Conservation (phyloP, 2,329 filamentous ascomycete species). For the Paecilomyces niveus region DNA sequence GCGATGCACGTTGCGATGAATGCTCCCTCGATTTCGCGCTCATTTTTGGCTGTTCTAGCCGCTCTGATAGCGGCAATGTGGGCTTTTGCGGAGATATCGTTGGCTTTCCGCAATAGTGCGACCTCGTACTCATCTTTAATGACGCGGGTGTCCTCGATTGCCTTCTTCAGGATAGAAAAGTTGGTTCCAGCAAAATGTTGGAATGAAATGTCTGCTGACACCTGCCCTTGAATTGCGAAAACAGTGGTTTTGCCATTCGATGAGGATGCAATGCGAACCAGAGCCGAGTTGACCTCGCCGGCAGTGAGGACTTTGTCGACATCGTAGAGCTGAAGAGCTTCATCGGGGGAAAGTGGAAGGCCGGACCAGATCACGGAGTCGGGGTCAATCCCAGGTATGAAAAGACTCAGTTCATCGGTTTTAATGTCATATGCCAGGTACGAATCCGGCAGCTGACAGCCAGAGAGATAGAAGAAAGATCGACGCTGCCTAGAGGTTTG, state of each 20-base stretch:
- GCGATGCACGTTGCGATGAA: slow-evolving; percentile 68
- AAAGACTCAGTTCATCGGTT: slow-evolving; percentile 68
- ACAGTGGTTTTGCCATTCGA: slow-evolving; percentile 45
- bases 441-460: slow-evolving; percentile 73
- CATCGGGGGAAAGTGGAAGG: slow-evolving; percentile 66
- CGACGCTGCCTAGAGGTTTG: slow-evolving; percentile 62
- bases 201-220: slow-evolving; percentile 66
- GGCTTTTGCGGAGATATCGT: slow-evolving; percentile 68
- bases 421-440: slow-evolving; percentile 74
- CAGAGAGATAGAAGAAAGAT: slow-evolving; percentile 91
- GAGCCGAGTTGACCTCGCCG: slow-evolving; percentile 66
- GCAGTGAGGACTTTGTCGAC: slow-evolving; percentile 70
- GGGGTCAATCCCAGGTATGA: slow-evolving; percentile 81
- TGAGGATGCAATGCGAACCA: slow-evolving; percentile 44
- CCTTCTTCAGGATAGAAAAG: slow-evolving; percentile 52
- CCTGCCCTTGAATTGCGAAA: slow-evolving; percentile 71
- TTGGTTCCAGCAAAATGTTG: slow-evolving; percentile 62
- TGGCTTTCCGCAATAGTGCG: slow-evolving; percentile 71
- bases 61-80: slow-evolving; percentile 65
- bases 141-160: slow-evolving; percentile 74
- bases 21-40: slow-evolving; percentile 74
- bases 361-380: slow-evolving; percentile 91
- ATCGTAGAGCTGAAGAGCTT: slow-evolving; percentile 72
- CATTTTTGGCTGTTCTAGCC: slow-evolving; percentile 60
- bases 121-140: slow-evolving; percentile 85